A percentile compares a stretch with the other conserved stretches of the same genome.
phyloP scores from a whole-genome alignment of 1,284 basidiomycete genomes.

The Rhodotorula glutinis region DNA sequence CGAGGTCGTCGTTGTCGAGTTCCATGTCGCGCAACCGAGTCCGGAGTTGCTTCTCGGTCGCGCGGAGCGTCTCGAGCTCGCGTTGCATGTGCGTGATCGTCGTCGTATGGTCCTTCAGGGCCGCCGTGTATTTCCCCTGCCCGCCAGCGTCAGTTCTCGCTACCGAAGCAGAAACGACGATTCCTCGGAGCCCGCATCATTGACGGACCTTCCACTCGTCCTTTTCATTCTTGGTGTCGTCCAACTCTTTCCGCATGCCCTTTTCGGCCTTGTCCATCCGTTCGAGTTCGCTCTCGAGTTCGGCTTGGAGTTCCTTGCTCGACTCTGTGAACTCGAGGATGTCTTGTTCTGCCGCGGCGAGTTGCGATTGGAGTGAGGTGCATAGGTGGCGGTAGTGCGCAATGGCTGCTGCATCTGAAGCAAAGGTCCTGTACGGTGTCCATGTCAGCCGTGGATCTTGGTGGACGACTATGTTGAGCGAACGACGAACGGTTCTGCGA shows the following conservation, averaged over 20 bases:
- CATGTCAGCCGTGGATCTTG: too few relatives aligned
- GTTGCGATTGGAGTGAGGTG: slow-evolving; percentile 32
- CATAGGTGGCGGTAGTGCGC: slow-evolving; percentile 28
- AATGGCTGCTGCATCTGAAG: slow-evolving; percentile 26
- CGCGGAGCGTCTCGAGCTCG: slow-evolving; percentile 64
- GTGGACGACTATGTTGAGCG: too few relatives aligned
- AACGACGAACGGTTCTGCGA: too few relatives aligned
- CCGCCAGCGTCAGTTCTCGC: too few relatives aligned
- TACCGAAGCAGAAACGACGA: too few relatives aligned
- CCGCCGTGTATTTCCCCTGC: slow-evolving; percentile 78
- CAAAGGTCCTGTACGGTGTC: slow-evolving; percentile 2
- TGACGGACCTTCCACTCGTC: slow-evolving; percentile 83
- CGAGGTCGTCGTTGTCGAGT: slow-evolving; percentile 93
- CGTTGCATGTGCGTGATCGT: slow-evolving; percentile 79
- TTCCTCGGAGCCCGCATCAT: too few relatives aligned
- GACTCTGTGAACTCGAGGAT: slow-evolving; percentile 81
- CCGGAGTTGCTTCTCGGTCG: slow-evolving; percentile 40
- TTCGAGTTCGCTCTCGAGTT: slow-evolving; percentile 82
- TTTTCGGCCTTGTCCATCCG: slow-evolving; percentile 80
- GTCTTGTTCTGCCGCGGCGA: slow-evolving; percentile 38
- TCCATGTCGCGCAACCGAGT: slow-evolving; percentile 64
- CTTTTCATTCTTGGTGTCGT: slow-evolving; percentile 70
- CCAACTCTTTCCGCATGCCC: slow-evolving; percentile 71
- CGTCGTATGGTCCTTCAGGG: slow-evolving; percentile 85
- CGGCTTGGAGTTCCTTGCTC: slow-evolving; percentile 88